Conservation (phyloP, 2,329 filamentous ascomycete species). For the Epichloe hybrida region DNA sequence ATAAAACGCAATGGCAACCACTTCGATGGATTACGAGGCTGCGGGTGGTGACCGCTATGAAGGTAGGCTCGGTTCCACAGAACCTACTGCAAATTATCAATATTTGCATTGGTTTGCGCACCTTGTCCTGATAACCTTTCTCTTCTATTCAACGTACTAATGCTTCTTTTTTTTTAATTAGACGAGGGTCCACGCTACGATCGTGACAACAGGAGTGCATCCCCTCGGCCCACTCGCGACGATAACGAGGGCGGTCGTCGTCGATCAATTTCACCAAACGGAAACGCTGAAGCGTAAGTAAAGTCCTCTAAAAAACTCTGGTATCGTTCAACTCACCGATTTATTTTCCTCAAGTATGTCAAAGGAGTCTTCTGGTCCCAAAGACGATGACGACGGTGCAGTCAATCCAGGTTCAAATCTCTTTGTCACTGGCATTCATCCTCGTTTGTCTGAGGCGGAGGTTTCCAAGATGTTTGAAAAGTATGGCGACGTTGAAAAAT, state of each 20-base stretch:
- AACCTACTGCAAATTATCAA: not conserved
- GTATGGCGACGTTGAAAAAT: constrained; percentile 97
- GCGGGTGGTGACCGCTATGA: constrained; percentile 54
- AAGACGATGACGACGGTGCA: constrained; percentile 61
- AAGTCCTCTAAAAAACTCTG: not conserved
- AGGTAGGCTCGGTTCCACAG: constrained; percentile 26
- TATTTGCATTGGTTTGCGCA: not conserved
- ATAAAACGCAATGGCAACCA: constrained; percentile 39
- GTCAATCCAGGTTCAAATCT: constrained; percentile 94
- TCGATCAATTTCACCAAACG: constrained; percentile 48
- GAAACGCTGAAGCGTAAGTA: constrained; percentile 24
- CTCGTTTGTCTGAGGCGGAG: constrained; percentile 76
- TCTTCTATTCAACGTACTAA: constrained; percentile 1
- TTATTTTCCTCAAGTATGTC: constrained; percentile 22
- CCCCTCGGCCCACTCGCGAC: constrained; percentile 46
- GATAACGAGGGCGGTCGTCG: constrained; percentile 46
- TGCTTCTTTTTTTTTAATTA: constrained; percentile 14
- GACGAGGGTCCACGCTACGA: constrained; percentile 54
- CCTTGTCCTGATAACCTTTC: not conserved
- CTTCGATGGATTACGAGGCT: constrained; percentile 58
- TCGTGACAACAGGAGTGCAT: constrained; percentile 52
- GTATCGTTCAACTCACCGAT: not conserved
- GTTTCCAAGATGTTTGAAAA: constrained; percentile 95
- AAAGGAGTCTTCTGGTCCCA: constrained; percentile 39
- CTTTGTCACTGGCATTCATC: constrained; percentile 96